A percentile compares a stretch with the other conserved stretches of the same genome.
These are phyloP conservation scores for Calonectria fujianensis DNA, from an alignment of 2,329 filamentous ascomycete genomes.

Conservation along the genomic window DNA sequence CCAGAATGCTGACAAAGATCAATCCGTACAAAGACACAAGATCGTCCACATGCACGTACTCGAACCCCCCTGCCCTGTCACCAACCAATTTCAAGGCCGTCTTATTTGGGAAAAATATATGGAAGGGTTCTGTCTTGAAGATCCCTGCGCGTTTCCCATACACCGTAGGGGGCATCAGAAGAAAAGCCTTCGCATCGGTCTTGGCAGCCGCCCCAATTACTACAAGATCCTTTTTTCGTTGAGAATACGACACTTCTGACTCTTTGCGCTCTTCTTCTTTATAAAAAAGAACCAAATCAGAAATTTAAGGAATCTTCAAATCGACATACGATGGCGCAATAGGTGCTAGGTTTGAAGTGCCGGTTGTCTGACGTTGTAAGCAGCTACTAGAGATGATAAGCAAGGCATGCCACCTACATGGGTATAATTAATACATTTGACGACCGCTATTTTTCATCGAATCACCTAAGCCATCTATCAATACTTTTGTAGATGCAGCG, in stretches of 20 bases:
- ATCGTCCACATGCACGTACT: neutral
- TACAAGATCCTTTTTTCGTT: neutral
- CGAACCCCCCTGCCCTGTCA: neutral
- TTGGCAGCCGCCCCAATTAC: neutral
- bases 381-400: no score
- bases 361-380: neutral
- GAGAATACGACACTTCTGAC: neutral
- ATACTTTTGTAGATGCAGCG: neutral
- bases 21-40: neutral
- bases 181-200: neutral
- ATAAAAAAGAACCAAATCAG: neutral
- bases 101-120: neutral
- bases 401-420: no score
- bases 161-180: neutral
- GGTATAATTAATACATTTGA: neutral
- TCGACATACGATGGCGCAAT: neutral
- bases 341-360: neutral
- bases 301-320: neutral
- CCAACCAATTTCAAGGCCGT: neutral
- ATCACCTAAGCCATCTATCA: neutral
- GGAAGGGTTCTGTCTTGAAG: neutral
- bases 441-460: neutral
- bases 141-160: neutral
- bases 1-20: neutral
- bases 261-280: neutral